These are phyloP conservation scores for Fusarium nematophilum DNA, from an alignment of 2,329 filamentous ascomycete species.

Conservation along the genomic window DNA sequence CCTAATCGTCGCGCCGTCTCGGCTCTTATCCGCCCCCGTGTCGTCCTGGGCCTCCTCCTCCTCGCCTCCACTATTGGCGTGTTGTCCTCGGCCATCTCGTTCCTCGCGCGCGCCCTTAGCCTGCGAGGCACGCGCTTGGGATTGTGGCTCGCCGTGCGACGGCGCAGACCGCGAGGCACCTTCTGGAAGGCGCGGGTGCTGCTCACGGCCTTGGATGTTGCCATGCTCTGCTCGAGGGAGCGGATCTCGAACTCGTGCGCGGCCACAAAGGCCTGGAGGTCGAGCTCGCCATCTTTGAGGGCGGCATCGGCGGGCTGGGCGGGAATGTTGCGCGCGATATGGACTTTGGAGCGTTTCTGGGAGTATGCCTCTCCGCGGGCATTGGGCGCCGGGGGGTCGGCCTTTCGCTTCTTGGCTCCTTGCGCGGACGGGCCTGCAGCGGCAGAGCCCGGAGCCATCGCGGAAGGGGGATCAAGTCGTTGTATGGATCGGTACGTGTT, in stretches of 20 bases:
- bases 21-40: slow-evolving; percentile 71
- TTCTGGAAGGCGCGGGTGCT: slow-evolving; percentile 87
- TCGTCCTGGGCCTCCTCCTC: slow-evolving; percentile 69
- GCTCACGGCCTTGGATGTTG: slow-evolving; percentile 71
- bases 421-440: slow-evolving; percentile 42
- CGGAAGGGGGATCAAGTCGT: slow-evolving; percentile 22
- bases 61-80: slow-evolving; percentile 80
- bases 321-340: slow-evolving; percentile 62
- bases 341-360: slow-evolving; percentile 59
- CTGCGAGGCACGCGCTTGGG: slow-evolving; percentile 87
- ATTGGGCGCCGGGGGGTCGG: slow-evolving; percentile 31
- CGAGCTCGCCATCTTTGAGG: slow-evolving; percentile 79
- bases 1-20: slow-evolving; percentile 81
- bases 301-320: slow-evolving; percentile 63
- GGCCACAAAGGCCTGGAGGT: slow-evolving; percentile 85
- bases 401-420: slow-evolving; percentile 44
- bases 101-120: slow-evolving; percentile 74
- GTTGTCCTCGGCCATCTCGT: slow-evolving; percentile 88
- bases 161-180: slow-evolving; percentile 84
- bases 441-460: slow-evolving; percentile 44
- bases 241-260: slow-evolving; percentile 91
- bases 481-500: slow-evolving; percentile 1
- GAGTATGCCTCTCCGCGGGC: slow-evolving; percentile 41
- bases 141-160: slow-evolving; percentile 95
- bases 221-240: slow-evolving; percentile 85